Evolutionary conservation across 768 basidiomycete genomes (phyloP).

Genomic region (Termitomyces sp.): DNA sequence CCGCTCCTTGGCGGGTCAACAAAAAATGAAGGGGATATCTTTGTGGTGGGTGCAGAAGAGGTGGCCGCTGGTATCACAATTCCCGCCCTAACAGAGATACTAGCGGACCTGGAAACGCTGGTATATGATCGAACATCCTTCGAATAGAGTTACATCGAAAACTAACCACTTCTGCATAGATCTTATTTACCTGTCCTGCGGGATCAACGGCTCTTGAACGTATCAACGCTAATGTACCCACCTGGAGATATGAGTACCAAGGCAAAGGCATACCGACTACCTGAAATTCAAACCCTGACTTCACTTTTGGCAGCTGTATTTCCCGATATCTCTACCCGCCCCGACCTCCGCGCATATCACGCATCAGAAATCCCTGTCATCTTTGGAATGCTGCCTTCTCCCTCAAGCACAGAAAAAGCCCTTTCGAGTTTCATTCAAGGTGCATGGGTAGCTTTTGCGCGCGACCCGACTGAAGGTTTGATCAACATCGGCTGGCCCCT

Average conservation of each 20-base stretch:
- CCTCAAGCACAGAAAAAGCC: slow-evolving; percentile 18
- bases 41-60: neutral
- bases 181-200: slow-evolving; percentile 11
- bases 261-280: slow-evolving; percentile 11
- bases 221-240: slow-evolving; percentile 4
- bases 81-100: slow-evolving; percentile 5
- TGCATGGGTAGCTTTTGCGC: slow-evolving; percentile 38
- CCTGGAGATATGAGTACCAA: slow-evolving; percentile 16
- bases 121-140: neutral
- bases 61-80: neutral
- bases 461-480: slow-evolving; percentile 29
- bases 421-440: slow-evolving; percentile 31
- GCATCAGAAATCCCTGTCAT: slow-evolving; percentile 33
- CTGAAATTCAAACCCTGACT: slow-evolving; percentile 25
- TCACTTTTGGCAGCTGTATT: slow-evolving; percentile 25
- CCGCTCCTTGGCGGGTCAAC: slow-evolving; percentile 21
- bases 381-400: slow-evolving; percentile 27
- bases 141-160: neutral
- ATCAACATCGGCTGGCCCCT: slow-evolving; percentile 17
- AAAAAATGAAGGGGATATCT: slow-evolving; percentile 19
- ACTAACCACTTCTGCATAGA: neutral
- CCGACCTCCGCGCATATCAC: slow-evolving; percentile 33
- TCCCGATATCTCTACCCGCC: slow-evolving; percentile 27
- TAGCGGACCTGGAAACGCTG: slow-evolving; percentile 5
- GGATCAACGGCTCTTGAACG: slow-evolving; percentile 2